Evolutionary conservation across 148 eudicot genomes (phyloP).

Genomic region (Camellia granthamiana): DNA sequence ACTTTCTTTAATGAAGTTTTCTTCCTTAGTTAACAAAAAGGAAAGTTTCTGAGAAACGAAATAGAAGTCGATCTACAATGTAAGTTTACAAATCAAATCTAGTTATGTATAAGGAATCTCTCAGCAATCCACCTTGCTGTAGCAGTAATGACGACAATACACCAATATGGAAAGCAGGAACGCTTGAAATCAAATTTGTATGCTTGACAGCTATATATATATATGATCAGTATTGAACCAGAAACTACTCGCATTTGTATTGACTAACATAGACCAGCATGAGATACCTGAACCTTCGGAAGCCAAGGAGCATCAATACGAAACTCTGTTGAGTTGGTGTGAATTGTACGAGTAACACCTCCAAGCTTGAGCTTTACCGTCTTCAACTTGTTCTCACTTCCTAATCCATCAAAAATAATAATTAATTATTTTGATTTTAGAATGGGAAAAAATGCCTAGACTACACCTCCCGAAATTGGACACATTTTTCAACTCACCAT

Average conservation of each 20-base stretch:
- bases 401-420: conserved; percentile 9
- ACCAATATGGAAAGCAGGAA: background rate
- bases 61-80: too few relatives aligned
- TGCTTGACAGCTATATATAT: background rate
- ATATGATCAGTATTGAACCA: background rate
- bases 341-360: conserved; percentile 35
- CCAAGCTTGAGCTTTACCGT: conserved; percentile 40
- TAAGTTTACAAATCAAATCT: too few relatives aligned
- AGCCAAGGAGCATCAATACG: background rate
- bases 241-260: background rate
- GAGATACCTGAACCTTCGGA: conserved; percentile 9
- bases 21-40: too few relatives aligned
- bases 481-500: conserved; percentile 13
- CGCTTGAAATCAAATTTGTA: too few relatives aligned
- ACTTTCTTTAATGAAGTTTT: too few relatives aligned
- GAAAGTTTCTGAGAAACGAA: too few relatives aligned
- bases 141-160: background rate
- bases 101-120: background rate
- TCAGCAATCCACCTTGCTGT: background rate
- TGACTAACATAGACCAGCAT: background rate
- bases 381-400: conserved; percentile 31
- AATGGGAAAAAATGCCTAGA: background rate
- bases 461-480: background rate
- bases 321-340: conserved; percentile 17
- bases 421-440: background rate